These are phyloP conservation scores for Mytilinidion resinicola DNA, from an alignment of 495 filamentous ascomycete species.

Conservation along the genomic window DNA sequence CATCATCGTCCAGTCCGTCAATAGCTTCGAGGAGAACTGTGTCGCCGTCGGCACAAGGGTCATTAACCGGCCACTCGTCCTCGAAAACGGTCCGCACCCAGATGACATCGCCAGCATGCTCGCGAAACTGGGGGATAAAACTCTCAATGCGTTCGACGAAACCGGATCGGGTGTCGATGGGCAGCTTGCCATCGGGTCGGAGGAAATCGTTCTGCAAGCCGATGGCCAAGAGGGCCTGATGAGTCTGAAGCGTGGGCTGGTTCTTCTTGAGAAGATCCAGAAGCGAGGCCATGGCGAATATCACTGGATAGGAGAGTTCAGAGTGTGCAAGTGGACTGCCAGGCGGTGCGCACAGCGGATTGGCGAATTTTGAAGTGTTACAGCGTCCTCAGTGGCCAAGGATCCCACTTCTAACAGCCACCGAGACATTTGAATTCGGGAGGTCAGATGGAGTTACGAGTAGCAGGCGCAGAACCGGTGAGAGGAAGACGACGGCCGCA, in stretches of 20 bases:
- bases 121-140: constrained; percentile 68
- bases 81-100: constrained; percentile 81
- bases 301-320: not conserved
- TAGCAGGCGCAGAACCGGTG: constrained; percentile 12
- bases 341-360: constrained; percentile 14
- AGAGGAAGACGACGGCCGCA: constrained; percentile 5
- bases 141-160: constrained; percentile 61
- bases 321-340: not conserved
- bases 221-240: constrained; percentile 76
- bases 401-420: not conserved
- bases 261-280: constrained; percentile 35
- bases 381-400: not conserved
- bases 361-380: constrained; percentile 1
- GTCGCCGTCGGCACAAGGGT: constrained; percentile 41
- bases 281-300: constrained; percentile 30
- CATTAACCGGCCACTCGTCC: constrained; percentile 48
- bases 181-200: constrained; percentile 59
- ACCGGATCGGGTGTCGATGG: constrained; percentile 55
- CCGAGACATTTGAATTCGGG: no score
- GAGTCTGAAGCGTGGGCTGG: constrained; percentile 54
- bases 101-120: constrained; percentile 65
- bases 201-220: constrained; percentile 94
- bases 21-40: constrained; percentile 38
- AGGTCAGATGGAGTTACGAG: not conserved
- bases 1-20: constrained; percentile 20